Evolutionary conservation across 192 early-diverging fungal species (phyloP), one percentile per base, ranked within the genome.

Genomic region (Coemansia sp.): DNA sequence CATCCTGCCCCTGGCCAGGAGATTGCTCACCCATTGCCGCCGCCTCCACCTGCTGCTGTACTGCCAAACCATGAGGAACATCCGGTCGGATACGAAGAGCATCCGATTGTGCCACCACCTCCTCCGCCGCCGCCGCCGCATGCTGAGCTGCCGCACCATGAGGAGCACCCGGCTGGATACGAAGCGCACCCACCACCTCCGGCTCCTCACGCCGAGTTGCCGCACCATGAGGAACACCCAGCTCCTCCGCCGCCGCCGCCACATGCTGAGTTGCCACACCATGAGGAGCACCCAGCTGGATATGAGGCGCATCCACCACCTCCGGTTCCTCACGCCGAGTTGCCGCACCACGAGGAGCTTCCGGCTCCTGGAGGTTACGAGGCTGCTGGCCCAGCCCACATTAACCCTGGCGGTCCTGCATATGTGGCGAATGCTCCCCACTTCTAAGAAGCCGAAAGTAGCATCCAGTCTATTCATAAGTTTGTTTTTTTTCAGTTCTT

Each of bases 351-450:
- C 4, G 67, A 61, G 59, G 72, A 66, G 58, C 62, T 26, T 16
- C 46, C 58, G 12, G 58, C n/a, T 31, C 42, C 60, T 29, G 42
- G 45, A 9, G 61, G 46, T 18, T 71, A 71, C 53, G 51, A 65
- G 60, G 67, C 63, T 21, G 67, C 67, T 34, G 67, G 48, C n/a
- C 67, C 59, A 21, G 67, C 59, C 16, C 67, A 61, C 18, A 43
- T 43, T 16, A 18, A 26, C 48, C 21, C 48, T 26, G 61, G 61
- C 2, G 70, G 58, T 7, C 70, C 63, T 37, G 64, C 33, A 10
- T 72, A 72, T 52, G 13, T 43, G 53, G 70, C 70, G 42, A 53
- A 59, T 16, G 76, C 67, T 7, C 76, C 76, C 26, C 76, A 67
- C 64, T 79, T 72, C 61, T 79, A 79, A 63, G 40, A 26, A 39